Evolutionary conservation across 1,284 basidiomycete genomes (phyloP), one percentile per base, ranked within the genome.

Genomic region (Cutaneotrichosporon mucoides): DNA sequence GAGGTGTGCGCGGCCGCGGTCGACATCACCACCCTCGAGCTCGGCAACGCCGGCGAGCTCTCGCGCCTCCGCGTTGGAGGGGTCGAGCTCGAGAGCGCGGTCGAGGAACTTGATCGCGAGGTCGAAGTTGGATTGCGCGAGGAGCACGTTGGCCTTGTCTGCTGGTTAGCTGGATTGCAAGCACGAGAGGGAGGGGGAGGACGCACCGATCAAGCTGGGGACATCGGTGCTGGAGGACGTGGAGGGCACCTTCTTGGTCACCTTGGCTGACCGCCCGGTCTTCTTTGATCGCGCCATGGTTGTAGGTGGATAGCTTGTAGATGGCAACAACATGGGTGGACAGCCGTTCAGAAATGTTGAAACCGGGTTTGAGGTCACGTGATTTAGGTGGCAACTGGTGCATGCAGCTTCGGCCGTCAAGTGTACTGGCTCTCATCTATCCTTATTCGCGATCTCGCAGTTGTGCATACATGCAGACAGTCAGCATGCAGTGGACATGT

Each of bases 111-210:
- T 84, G 59, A 83, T 80, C 8, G 90, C 90, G 37, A 92, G 84
- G 52, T 88, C 85, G 73, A 91, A 93, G 73, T 94, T 86, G 70
- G 88, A 89, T 77, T 91, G 88, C 12, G 86, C 84, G 65, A 94
- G 83, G 53, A 93, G 79, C 16, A 84, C 81, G 68, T 91, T 89
- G 0, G 89, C 86, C 64, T 75, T 75, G 53, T 76, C 76, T 77
- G 48, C 8, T 1, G 60, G 56, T 10, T 55, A 54, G 11, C 13
- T 9, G 0, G 35, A 16, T 10, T 6, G 24, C 2, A 24, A 24
- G 24, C 3, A n/a, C n/a, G n/a, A 24, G 24, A 24, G 24, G 24
- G 24, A 24, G 13, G 13, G n/a, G 48, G 35, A 24, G 16, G 7
- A 53, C 67, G 41, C 43, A 70, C 70, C 70, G 9, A 72, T 66